Evolutionary conservation across 352 stramenopile genomes (phyloP), one percentile per base, ranked within the genome.

Genomic region (Phytopythium aichiense): DNA sequence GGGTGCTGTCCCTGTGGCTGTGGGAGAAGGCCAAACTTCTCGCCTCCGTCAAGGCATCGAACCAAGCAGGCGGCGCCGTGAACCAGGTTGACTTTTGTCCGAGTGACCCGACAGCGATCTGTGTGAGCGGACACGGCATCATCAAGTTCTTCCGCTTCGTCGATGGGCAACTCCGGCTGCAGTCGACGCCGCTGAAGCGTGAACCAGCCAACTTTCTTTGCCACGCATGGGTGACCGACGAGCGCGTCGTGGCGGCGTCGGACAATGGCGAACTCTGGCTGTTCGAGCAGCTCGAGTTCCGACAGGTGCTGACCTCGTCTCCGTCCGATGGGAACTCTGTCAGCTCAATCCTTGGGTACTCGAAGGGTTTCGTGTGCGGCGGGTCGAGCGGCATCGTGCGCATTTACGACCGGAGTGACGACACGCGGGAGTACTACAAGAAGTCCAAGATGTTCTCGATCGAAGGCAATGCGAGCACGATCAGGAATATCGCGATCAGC

Each of bases 271-370:
- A 97, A 50, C 65, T 98, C 30, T 98, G 76, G 79, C 48, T 98
- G 9, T 97, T 98, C 66, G 93, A 98, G 56, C 84, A 88, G 69
- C 83, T 97, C 51, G 95, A 98, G 58, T 96, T 98, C 64, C 79
- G 89, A 11, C 82, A 89, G 25, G 72, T 93, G 8, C 69, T 96
- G 52, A 69, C 68, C 2, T 84, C 79, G 4, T 95, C 89, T 6
- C 76, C 84, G 1, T 72, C 74, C 1, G 93, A 98, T 43, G 81
- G 88, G 12, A 86, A 88, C 51, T 89, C 87, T 50, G 79, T 97
- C 50, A 89, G 74, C 53, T 95, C 76, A 0, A 76, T 98, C 13
- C 60, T 93, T 2, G 84, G 89, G 0, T 98, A 94, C 67, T 93
- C 86, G 13, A 98, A 98, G 68, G 94, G 84, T 0, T 95, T 95